Conservation (phyloP, 441 rosid genomes). For the Capsella rubella region DNA sequence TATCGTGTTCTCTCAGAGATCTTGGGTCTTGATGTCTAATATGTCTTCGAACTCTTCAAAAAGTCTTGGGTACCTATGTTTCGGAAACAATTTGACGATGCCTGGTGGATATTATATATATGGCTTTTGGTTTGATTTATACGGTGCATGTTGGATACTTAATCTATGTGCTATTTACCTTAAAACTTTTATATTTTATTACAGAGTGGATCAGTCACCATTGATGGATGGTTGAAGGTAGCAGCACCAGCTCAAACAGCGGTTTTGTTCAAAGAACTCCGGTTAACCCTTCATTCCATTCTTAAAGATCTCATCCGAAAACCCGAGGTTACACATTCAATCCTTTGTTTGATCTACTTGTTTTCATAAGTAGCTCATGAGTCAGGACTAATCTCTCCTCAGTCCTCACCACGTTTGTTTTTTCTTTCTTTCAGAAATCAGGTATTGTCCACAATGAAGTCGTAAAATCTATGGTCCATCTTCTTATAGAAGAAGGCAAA, state of each 20-base stretch:
- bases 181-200: background rate
- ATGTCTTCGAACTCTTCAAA: background rate
- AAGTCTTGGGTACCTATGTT: background rate
- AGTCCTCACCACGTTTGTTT: background rate
- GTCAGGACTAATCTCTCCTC: background rate
- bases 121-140: background rate
- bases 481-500: slow-evolving; percentile 81
- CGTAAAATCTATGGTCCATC: slow-evolving; percentile 73
- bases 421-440: slow-evolving; percentile 54
- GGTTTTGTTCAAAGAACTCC: slow-evolving; percentile 86
- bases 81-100: background rate
- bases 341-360: slow-evolving; percentile 4
- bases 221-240: slow-evolving; percentile 92
- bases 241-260: slow-evolving; percentile 93
- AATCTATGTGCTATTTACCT: background rate
- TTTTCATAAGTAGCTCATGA: background rate
- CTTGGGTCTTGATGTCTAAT: no score
- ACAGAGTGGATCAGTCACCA: slow-evolving; percentile 70
- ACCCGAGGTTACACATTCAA: slow-evolving; percentile 66
- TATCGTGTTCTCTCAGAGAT: background rate
- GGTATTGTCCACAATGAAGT: slow-evolving; percentile 72
- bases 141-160: background rate
- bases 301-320: slow-evolving; percentile 74
- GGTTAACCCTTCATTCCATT: slow-evolving; percentile 74
- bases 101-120: background rate